Evolutionary conservation across 2,329 filamentous ascomycete species (phyloP), one percentile per base, ranked within the genome.

Genomic region (Laburnicola sp.): DNA sequence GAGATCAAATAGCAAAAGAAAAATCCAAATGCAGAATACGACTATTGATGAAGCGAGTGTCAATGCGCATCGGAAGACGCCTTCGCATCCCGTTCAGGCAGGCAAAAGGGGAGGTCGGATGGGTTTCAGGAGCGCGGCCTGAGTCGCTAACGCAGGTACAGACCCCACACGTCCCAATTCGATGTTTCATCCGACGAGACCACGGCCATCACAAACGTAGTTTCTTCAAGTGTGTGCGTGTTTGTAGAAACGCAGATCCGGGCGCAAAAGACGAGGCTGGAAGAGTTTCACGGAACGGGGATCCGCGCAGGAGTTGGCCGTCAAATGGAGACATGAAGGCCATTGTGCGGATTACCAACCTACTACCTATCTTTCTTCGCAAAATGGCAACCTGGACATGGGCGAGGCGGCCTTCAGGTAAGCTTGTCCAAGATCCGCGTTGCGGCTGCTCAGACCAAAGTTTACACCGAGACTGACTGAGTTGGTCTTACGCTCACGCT

Each of bases 141-240:
- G 52, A 50, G 48, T 57, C 60, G 58, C 70, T 71, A 71, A 66
- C 60, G 70, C 69, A 72, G 70, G 70, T 72, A 71, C 70, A 58
- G 55, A 36, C 48, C 59, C 43, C 41, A 59, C 57, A 54, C 23
- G n/a, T 51, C 59, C 69, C 53, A 66, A 71, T 65, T 45, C 37
- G 66, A 60, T 57, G 56, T 62, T 68, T 71, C 57, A 65, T 66
- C 68, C 69, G 69, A 62, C 26, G 23, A 42, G 30, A 39, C 45
- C 44, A 31, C 37, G 39, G 50, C 40, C 50, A 57, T 56, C 56
- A 59, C 59, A 62, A 66, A 60, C 45, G 51, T 45, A 48, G 48
- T 56, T 57, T 54, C 45, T 42, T 47, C 43, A 32, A 34, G 45
- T 49, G 53, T 54, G 47, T 51, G 50, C 16, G 16, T 63, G 64